Base-by-base conservation (phyloP, 2,329 filamentous ascomycete genomes). In the Pezicula carpinea region DNA sequence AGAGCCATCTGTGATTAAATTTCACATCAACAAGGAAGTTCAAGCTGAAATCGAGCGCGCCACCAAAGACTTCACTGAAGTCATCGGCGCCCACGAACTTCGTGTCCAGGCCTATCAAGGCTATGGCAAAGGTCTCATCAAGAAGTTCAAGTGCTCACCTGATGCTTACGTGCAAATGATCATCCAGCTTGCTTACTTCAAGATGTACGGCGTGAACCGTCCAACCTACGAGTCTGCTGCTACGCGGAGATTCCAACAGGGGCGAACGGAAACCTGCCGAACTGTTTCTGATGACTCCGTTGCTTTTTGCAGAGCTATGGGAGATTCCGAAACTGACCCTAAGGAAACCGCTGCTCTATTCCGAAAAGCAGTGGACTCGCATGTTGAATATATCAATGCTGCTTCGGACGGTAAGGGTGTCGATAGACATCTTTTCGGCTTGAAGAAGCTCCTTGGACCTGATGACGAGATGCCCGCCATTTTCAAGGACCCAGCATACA, bases 111-210 rank as follows among this genome's bases (percentile, higher is more conserved):
- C 90, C 22, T 99, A 95, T 75, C 91, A 97, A 70, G 92, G 85
- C 60, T 99, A 99, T 68, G 93, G 93, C 67, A 99, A 99, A 75
- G 90, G 89, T 21, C 75, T 99, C 52, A 97, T 99, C 77, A 99
- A 99, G 83, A 95, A 96, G 71, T 97, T 99, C 83, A 95, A 90
- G 74, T 96, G 89, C 80, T 95, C 88, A 21, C 93, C 93, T 23
- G 95, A 99, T 62, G 93, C 92, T 26, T 99, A 95, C 68, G 90
- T 97, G 35, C 93, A 99, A 72, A 93, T 99, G 89, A 75, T 96
- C 67, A 99, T 99, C 67, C 93, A 99, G 70, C 82, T 97, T 44
- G 93, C 93, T 33, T 99, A 99, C 77, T 85, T 85, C 79, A 97
- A 97, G 74, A 96, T 99, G 89, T 96, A 95, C 71, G 93, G 93